Base-by-base conservation (phyloP, 495 filamentous ascomycete genomes). In the Penicillium coffeae region DNA sequence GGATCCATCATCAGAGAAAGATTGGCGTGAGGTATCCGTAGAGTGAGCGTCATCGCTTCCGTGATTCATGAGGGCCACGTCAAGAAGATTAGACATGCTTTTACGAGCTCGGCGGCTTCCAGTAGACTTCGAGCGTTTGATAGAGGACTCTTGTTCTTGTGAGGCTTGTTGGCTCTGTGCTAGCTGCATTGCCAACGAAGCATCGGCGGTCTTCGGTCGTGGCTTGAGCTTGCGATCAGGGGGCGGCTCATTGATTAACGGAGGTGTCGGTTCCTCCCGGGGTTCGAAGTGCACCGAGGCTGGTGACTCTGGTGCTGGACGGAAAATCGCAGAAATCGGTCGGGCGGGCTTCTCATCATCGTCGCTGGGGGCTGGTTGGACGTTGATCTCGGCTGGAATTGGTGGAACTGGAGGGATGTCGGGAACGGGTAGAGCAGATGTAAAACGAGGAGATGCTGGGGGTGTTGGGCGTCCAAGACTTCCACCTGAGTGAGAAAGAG, bases 291-390 rank as follows among this genome's bases (percentile, higher is more conserved):
- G 75, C 15, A 83, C 68, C 3, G 78, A 84, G 20, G 72, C 69
- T 35, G 79, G 63, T 18, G 78, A 89, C 52, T 81, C 88, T 37
- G 85, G 82, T 0, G 85, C 84, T 49, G 90, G 86, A 7, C 81
- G 84, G 1, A 87, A 92, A 7, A 88, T 77, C 7, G 86, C 74
- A 8, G 88, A 90, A 7, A 87, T 63, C 0, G 86, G 87, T 8
- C 86, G 80, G 53, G 86, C 86, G 2, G 83, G 71, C 73, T 56
- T 85, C 75, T 0, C 78, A 80, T 57, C 84, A 82, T 38, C 81
- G 76, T 51, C 85, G 79, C 15, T 78, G 59, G 52, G 73, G 59
- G 45, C 80, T 68, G 33, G 75, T 25, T 60, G 60, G 6, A 50
- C 20, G 13, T 51, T 50, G 34, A 64, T 59, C 3, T 41, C 36